Evolutionary conservation across 2,329 filamentous ascomycete genomes (phyloP), one percentile per base, ranked within the genome.

Genomic region (Xylaria sp.): DNA sequence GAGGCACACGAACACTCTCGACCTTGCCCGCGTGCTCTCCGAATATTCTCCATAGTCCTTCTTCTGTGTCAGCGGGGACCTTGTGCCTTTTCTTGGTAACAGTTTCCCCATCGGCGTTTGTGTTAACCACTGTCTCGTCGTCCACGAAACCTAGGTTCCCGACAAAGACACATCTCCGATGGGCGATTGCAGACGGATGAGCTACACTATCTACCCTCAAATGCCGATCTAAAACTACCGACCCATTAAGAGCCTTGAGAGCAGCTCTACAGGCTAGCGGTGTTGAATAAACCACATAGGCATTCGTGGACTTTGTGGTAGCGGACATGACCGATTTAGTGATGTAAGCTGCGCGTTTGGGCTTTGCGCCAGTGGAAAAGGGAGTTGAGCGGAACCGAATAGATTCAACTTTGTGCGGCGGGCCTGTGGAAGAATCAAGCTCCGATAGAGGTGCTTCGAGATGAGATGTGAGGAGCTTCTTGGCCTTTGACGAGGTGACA

Each of bases 81-180:
- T 91, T 93, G 74, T 87, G 92, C 67, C 89, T 89, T 81, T 92
- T 93, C 78, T 93, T 92, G 76, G 90, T 88, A 60, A 89, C 88
- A 50, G 87, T 89, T 54, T 91, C 87, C 60, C 88, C 90, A 50
- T 89, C 89, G 41, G 90, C 86, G 59, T 88, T 88, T 20, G 89
- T 88, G 61, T 88, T 88, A 25, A 92, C 82, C 60, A 91, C 85
- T 48, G 88, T 92, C 82, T 98, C 94, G 74, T 98, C 94, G 76
- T 98, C 95, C 18, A 99, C 93, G 76, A 99, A 99, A 59, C 94
- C 94, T 1, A 99, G 87, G 78, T 99, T 99, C 56, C 96, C 96
- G 32, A 99, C 93, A 77, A 99, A 99, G 18, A 99, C 91, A 80
- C 96, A 99, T 64, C 94, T 92, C 68, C 92, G 90, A 80, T 97